Percentiles rank a stretch among this genome's conserved stretches.
phyloP scores from a whole-genome alignment of 2,329 filamentous ascomycete genomes.

The Immersiporthe knoxdaviesiana region DNA sequence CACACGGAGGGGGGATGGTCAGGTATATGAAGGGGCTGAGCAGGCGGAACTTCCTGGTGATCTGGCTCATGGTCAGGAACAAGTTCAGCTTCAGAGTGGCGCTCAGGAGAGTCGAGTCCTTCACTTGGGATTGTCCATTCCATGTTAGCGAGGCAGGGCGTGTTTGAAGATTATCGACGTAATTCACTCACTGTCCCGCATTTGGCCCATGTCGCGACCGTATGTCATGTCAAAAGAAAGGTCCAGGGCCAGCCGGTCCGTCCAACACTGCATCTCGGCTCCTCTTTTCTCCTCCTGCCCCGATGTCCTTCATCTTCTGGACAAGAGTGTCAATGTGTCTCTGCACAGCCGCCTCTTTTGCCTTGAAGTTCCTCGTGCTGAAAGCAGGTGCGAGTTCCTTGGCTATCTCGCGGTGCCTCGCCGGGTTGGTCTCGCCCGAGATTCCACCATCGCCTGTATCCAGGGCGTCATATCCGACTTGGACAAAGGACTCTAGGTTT shows the following conservation, averaged over 20 bases:
- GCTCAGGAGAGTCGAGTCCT: background rate
- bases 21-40: conserved; percentile 22
- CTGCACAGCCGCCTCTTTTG: conserved; percentile 22
- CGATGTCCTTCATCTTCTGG: conserved; percentile 15
- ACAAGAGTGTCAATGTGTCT: conserved; percentile 28
- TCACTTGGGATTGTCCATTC: background rate
- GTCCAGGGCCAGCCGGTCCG: conserved; percentile 30
- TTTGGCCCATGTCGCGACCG: background rate
- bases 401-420: conserved; percentile 23
- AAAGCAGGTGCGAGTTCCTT: conserved; percentile 29
- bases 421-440: conserved; percentile 20
- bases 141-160: background rate
- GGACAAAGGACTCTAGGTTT: conserved; percentile 25
- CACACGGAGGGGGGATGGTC: conserved; percentile 19
- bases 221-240: conserved; percentile 17
- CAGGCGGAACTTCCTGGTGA: conserved; percentile 22
- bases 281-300: background rate
- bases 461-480: conserved; percentile 19
- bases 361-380: conserved; percentile 22
- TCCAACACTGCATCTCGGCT: conserved; percentile 24
- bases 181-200: background rate
- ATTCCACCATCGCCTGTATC: conserved; percentile 25
- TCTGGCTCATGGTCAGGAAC: conserved; percentile 17
- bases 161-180: too few species aligned
- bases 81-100: background rate